A percentile compares a stretch with the other conserved stretches of the same genome.
Evolutionary conservation across 129 eudicot species (phyloP).

Genomic region (Tagetes erecta): DNA sequence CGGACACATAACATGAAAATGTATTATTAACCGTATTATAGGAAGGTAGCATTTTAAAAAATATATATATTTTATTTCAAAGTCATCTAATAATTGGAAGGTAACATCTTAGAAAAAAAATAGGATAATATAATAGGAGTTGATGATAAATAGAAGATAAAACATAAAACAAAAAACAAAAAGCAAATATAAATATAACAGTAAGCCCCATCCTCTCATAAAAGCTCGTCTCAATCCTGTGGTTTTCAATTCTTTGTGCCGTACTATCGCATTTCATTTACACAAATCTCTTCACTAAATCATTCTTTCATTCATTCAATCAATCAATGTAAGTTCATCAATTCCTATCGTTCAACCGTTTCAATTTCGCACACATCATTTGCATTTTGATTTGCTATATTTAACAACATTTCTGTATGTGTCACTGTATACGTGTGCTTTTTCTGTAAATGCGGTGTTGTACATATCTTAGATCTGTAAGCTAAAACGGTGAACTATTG

Average conservation of each 20-base stretch:
- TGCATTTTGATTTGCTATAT: slow-evolving; percentile 24
- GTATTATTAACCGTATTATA: too few species aligned
- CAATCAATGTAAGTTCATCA: slow-evolving; percentile 40
- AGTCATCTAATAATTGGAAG: neutral
- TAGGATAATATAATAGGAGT: neutral
- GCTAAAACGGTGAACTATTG: slow-evolving; percentile 9
- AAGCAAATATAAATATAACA: slow-evolving; percentile 24
- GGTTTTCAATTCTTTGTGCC: slow-evolving; percentile 54
- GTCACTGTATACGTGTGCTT: slow-evolving; percentile 52
- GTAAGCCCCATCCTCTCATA: slow-evolving; percentile 51
- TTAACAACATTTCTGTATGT: neutral
- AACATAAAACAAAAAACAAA: slow-evolving; percentile 1
- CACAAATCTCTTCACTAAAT: slow-evolving; percentile 16
- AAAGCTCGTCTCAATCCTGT: slow-evolving; percentile 65
- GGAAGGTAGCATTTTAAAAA: too few species aligned
- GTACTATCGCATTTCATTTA: slow-evolving; percentile 35
- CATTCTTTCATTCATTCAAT: slow-evolving; percentile 20
- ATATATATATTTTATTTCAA: too few species aligned
- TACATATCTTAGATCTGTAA: slow-evolving; percentile 24
- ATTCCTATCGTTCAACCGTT: slow-evolving; percentile 3
- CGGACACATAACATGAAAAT: too few species aligned
- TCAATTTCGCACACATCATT: slow-evolving; percentile 20
- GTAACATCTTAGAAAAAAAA: neutral
- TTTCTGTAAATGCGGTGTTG: slow-evolving; percentile 29
- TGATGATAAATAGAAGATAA: neutral